Conservation (phyloP, 768 basidiomycete species). For the Hypholoma sublateritium region DNA sequence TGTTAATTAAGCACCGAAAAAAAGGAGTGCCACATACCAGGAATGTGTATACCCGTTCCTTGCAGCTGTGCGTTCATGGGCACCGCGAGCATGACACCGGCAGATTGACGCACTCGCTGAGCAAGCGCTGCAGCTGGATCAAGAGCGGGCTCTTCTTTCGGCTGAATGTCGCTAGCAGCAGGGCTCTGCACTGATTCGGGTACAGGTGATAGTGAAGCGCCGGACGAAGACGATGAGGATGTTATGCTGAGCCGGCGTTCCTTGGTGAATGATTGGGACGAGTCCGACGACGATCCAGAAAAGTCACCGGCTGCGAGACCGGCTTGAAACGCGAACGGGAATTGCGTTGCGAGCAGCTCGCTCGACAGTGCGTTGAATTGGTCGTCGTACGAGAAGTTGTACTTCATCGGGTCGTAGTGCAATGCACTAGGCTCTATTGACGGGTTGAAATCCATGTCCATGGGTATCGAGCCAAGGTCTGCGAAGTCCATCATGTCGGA, state of each 20-base stretch:
- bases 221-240: slow-evolving; percentile 56
- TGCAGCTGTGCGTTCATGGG: slow-evolving; percentile 39
- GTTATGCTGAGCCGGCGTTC: slow-evolving; percentile 51
- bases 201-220: slow-evolving; percentile 51
- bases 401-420: slow-evolving; percentile 42
- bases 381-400: slow-evolving; percentile 26
- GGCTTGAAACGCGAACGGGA: slow-evolving; percentile 42
- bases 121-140: slow-evolving; percentile 45
- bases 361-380: slow-evolving; percentile 19
- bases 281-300: slow-evolving; percentile 20
- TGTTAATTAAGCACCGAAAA: slow-evolving; percentile 1
- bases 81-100: slow-evolving; percentile 57
- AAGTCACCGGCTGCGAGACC: slow-evolving; percentile 4
- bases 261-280: slow-evolving; percentile 26
- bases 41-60: slow-evolving; percentile 19
- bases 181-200: slow-evolving; percentile 35
- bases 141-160: slow-evolving; percentile 19
- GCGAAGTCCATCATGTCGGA: slow-evolving; percentile 43
- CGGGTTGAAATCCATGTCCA: slow-evolving; percentile 65
- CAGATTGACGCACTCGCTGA: slow-evolving; percentile 48
- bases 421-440: slow-evolving; percentile 66
- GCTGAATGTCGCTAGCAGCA: slow-evolving; percentile 27
- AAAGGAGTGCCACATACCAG: slow-evolving; percentile 19
- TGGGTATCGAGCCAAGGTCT: slow-evolving; percentile 36
- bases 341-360: slow-evolving; percentile 21